Base-by-base conservation (phyloP, 202 grass and related monocot genomes). In the Elaeis oleifera region DNA sequence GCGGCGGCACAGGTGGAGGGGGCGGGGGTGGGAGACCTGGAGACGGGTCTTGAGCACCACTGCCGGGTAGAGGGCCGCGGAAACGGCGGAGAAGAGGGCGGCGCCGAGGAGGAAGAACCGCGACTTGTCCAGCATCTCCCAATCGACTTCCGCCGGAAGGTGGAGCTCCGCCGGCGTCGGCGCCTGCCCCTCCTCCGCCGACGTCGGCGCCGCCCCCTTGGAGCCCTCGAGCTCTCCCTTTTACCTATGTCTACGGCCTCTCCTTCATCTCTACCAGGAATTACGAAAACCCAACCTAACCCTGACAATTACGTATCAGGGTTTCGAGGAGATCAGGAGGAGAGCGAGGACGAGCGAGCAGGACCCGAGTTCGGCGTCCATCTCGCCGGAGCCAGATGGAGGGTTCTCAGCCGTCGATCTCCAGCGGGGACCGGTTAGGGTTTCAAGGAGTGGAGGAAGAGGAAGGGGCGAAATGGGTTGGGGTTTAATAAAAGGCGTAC, bases 1-100 rank as follows among this genome's bases (percentile, higher is more conserved):
- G 81, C 81, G 14, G 84, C 84, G 0, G 56, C 71, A 26, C 74
- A 17, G 7, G 91, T 49, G 23, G 91, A 96, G 17, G 76, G 1
- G 73, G 52, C 0, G 78, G 53, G 0, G 63, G 1, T 85, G 74
- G 23, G 81, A 68, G 7, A 96, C 87, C 69, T 96, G 92, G n/a
- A 96, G 74, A 0, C 87, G 92, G 56, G 87, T 96, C 71, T 91
- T 96, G 81, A 96, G 87, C 18, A 96, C 84, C 19, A 96, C 74
- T 5, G 84, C 64, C 2, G 84, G 87, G 77, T 96, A 96, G n/a
- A 96, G 92, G 4, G 81, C 79, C 17, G 74, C 54, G 14, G 81
- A 90, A 36, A 91, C 84, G 60, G 84, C 84, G 24, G 87, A 96
- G 84, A 96, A 96, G 71, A 96, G 81, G 0, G 74, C 81, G 17